Evolutionary conservation across 139 green algal species (phyloP).

Genomic region (Asterochloris sp.): DNA sequence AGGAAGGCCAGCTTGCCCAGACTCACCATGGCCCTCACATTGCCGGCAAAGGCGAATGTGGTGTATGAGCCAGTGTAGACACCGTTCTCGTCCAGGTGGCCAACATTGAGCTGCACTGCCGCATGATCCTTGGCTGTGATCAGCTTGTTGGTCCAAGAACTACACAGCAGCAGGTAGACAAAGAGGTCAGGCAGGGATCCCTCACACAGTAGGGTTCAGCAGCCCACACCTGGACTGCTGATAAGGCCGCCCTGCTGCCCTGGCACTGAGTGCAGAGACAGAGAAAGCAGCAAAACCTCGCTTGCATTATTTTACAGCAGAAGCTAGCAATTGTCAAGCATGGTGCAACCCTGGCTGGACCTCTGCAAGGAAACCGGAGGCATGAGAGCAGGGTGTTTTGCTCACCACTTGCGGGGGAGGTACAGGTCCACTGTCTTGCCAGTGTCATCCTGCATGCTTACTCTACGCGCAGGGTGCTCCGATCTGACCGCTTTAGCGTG

Average conservation of each 20-base stretch:
- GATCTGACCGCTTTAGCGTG: neutral
- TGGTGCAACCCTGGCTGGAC: no score
- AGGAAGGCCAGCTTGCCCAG: neutral
- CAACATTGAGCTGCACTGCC: constrained; percentile 97
- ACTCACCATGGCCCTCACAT: constrained; percentile 54
- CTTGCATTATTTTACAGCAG: neutral
- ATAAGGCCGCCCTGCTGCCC: neutral
- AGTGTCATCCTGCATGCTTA: constrained; percentile 90
- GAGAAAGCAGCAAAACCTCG: neutral
- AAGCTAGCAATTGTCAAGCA: no score
- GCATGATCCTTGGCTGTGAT: constrained; percentile 99
- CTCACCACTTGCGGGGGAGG: constrained; percentile 97
- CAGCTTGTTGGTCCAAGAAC: constrained; percentile 98
- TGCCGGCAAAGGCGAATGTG: constrained; percentile 92
- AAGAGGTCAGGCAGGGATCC: neutral
- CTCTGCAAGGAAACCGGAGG: no score
- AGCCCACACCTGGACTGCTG: no score
- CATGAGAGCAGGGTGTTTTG: neutral
- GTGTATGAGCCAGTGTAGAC: constrained; percentile 92
- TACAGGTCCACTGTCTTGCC: constrained; percentile 95
- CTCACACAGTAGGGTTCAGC: no score
- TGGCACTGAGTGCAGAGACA: neutral
- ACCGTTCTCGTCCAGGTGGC: constrained; percentile 94
- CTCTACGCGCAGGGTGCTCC: neutral
- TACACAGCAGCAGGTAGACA: constrained; percentile 42